Percentiles rank a stretch among this genome's conserved stretches.
phyloP scores from a whole-genome alignment of 306 rosid species.

The Cicer judaicum region DNA sequence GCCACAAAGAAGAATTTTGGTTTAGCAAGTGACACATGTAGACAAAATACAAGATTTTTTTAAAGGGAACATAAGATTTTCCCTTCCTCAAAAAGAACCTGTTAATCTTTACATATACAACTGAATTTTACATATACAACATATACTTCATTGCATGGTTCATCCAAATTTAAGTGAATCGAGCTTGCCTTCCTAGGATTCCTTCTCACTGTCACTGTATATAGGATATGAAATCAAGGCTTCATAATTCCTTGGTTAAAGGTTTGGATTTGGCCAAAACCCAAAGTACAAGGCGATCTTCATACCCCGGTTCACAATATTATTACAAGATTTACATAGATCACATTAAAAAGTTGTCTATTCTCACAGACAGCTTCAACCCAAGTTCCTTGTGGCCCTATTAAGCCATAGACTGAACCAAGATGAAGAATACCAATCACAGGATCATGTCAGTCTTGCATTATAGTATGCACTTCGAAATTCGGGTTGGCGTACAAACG shows the following conservation, averaged over 20 bases:
- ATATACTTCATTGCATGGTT: conserved; percentile 21
- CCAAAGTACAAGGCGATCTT: conserved; percentile 13
- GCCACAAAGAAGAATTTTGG: no score
- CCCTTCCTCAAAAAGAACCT: not conserved
- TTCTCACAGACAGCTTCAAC: conserved; percentile 30
- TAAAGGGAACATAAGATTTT: not conserved
- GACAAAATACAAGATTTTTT: no score
- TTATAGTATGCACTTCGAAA: conserved; percentile 10
- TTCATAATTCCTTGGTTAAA: not conserved
- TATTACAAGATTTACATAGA: conserved; percentile 6
- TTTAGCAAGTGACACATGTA: no score
- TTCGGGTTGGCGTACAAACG: not conserved
- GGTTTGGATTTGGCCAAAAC: conserved; percentile 1
- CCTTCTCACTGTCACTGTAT: not conserved
- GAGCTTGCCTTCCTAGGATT: conserved; percentile 16
- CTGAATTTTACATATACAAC: not conserved
- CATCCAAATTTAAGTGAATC: not conserved
- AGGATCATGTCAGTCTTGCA: conserved; percentile 16
- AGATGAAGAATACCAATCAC: conserved; percentile 17
- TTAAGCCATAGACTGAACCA: conserved; percentile 22
- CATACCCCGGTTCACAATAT: conserved; percentile 22
- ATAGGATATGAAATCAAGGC: conserved; percentile 11
- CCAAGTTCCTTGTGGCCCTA: conserved; percentile 1
- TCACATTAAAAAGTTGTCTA: conserved; percentile 5
- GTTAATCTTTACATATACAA: not conserved